Evolutionary conservation across 108 stramenopile genomes (phyloP), one percentile per base, ranked within the genome.

Genomic region (Pseudonitzschia multiseries): DNA sequence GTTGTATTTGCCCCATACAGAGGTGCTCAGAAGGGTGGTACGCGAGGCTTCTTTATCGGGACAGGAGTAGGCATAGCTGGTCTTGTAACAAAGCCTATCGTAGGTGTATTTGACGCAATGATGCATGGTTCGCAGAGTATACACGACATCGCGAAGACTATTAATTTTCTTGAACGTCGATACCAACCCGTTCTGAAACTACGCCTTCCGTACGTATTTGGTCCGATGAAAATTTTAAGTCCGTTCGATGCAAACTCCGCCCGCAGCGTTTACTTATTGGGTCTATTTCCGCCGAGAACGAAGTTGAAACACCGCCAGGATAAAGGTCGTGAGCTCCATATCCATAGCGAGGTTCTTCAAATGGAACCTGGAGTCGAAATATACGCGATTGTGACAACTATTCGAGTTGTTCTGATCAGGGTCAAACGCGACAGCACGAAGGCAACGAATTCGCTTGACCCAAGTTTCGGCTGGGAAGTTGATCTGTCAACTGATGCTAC

Each of bases 21-120:
- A 43, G 89, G 91, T 4, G 76, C 83, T 13, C 78, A 79, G 42
- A 79, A 79, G 36, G 74, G 82, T 48, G 93, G 93, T 22, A 20
- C 66, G 14, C 29, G 57, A 50, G 94, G 94, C 57, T 81, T 95
- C 36, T 69, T 75, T 0, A 76, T 71, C 65, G 94, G 94, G 1
- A 54, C 87, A 13, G 87, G 75, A 8, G 78, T 86, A 61, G 94
- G 94, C 52, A 65, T 78, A 21, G 73, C 84, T 51, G 94, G 94
- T 54, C 71, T 91, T n/a, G 79, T 91, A 31, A 79, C 86, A 18
- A 91, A 91, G 73, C 94, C 94, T 42, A 31, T 89, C 22, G 92
- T 93, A 63, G 94, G 94, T 15, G 69, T 95, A 6, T 79, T 87
- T 26, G 94, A 95, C 76, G 90, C 90, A 0, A 84, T 93, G 71